A percentile compares a stretch with the other conserved stretches of the same genome.
These are phyloP conservation scores for Zizania palustris DNA, from an alignment of 202 grass and related monocot genomes.

Conservation along the genomic window DNA sequence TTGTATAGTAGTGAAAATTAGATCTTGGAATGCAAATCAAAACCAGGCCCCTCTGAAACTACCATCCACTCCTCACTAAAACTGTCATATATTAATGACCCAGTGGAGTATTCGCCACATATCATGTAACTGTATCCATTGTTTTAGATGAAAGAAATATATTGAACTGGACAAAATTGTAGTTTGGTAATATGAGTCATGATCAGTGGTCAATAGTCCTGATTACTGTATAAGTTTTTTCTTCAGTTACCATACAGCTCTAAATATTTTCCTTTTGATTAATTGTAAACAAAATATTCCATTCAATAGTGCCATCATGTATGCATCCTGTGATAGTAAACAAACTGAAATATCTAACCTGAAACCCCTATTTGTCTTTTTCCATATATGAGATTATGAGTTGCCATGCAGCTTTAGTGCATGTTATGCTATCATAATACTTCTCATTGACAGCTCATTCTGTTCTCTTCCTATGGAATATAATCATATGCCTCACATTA, in stretches of 20 bases:
- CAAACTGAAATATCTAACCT: neutral
- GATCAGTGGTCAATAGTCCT: conserved; percentile 2
- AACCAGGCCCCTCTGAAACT: conserved; percentile 21
- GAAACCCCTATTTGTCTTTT: neutral
- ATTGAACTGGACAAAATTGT: neutral
- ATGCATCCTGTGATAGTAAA: neutral
- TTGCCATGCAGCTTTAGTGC: neutral
- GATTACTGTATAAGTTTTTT: neutral
- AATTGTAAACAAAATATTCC: neutral
- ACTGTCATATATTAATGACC: too few species aligned
- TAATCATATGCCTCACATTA: neutral
- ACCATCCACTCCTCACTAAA: too few species aligned
- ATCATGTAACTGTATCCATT: neutral
- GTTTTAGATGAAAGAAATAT: neutral
- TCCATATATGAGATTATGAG: neutral
- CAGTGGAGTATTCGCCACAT: too few species aligned
- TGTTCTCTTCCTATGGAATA: conserved; percentile 2
- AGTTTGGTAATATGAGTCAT: conserved; percentile 12
- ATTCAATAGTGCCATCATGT: conserved; percentile 6
- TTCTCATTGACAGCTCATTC: neutral
- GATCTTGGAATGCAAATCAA: neutral
- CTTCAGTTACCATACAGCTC: neutral
- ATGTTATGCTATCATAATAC: conserved; percentile 8
- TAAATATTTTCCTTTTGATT: conserved; percentile 6
- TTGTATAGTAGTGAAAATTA: conserved; percentile 5